Evolutionary conservation across 345 rosid genomes (phyloP), one percentile per base, ranked within the genome.

Genomic region (Limnanthes douglasii): DNA sequence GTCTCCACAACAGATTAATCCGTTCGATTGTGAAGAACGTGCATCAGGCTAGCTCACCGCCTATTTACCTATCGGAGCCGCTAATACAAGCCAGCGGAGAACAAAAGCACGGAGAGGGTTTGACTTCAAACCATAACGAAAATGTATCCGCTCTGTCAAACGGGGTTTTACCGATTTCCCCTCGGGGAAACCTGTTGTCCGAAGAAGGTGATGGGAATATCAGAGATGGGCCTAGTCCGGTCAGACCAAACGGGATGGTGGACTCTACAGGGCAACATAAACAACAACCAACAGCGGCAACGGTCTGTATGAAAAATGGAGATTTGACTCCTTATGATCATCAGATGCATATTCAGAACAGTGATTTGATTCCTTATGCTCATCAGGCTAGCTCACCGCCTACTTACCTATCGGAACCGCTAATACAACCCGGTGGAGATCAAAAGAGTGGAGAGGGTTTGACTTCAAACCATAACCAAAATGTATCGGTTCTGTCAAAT

Each of bases 221-320:
- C 35, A 69, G 73, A 67, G 92, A 79, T 52, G 56, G 82, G 67
- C 78, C 86, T 35, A 72, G 82, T 48, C 65, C 73, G 0, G 74
- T 90, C 40, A 93, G 99, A 32, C 82, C 69, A 48, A 84, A 78
- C 45, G 96, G 94, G 34, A 84, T 77, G 70, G 72, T 70, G 37
- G 86, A 70, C 15, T 57, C 50, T 60, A 34, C 60, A 59, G 37
- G 67, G 28, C 69, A 69, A 49, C 75, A 63, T 23, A 61, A 60
- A n/a, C 37, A n/a, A 81, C 76, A 47, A 78, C 68, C 30, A 58
- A 60, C 18, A 53, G 66, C 18, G 50, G 45, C 56, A 66, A 60
- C 35, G n/a, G 25, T 51, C 36, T 43, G 37, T 37, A 25, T 53
- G 43, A 83, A 73, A 45, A 80, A 90, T 60, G 92, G 94, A 37